Conservation (phyloP, 352 stramenopile species). For the Phytophthora palmivora region DNA sequence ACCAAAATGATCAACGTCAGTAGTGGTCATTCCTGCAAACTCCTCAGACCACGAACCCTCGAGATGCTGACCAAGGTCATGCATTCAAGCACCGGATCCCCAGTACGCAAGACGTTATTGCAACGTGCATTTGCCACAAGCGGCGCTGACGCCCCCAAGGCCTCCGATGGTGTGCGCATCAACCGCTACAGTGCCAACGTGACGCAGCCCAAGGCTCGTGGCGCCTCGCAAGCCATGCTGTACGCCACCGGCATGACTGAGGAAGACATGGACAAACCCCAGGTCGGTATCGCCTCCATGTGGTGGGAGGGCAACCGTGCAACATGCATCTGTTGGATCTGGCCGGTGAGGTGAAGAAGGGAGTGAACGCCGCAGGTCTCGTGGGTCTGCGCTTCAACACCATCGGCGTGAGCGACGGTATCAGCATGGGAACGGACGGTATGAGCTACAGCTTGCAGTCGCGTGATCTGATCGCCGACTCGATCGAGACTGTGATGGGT, state of each 20-base stretch:
- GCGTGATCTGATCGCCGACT: conserved; percentile 98
- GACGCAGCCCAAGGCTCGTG: conserved; percentile 96
- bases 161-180: conserved; percentile 46
- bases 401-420: conserved; percentile 98
- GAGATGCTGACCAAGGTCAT: conserved; percentile 47
- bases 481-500: conserved; percentile 98
- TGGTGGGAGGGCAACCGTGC: conserved; percentile 99
- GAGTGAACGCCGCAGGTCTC: conserved; percentile 89
- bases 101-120: conserved; percentile 31
- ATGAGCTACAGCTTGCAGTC: conserved; percentile 98
- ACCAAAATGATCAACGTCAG: conserved; percentile 48
- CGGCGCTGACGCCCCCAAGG: too few species aligned
- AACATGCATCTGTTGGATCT: conserved; percentile 99
- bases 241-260: conserved; percentile 96
- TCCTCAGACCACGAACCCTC: neutral
- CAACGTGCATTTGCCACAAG: conserved; percentile 32
- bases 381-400: conserved; percentile 98
- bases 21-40: too few species aligned
- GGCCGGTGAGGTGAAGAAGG: conserved; percentile 94
- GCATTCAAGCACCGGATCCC: conserved; percentile 14
- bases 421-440: conserved; percentile 96
- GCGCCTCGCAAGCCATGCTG: conserved; percentile 98
- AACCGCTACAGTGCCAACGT: conserved; percentile 92
- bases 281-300: conserved; percentile 97
- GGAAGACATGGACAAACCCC: conserved; percentile 94